Conservation (phyloP, 169 alveolate species). For the Plasmodium coatneyi region DNA sequence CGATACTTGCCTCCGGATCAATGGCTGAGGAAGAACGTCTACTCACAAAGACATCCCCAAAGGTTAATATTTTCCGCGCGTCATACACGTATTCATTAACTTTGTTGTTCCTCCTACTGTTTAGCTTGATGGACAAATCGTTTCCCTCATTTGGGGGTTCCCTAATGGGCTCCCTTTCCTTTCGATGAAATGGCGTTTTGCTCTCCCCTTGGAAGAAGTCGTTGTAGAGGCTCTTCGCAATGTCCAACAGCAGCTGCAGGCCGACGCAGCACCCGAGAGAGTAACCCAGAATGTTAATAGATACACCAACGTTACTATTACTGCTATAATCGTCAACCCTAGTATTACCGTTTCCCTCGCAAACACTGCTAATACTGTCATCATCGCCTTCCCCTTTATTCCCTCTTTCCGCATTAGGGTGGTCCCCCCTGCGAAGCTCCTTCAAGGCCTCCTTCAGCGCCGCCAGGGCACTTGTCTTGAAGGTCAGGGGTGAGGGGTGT, state of each 20-base stretch:
- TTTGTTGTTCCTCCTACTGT: background rate
- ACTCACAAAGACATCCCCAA: constrained; percentile 6
- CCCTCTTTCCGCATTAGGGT: background rate
- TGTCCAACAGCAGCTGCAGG: constrained; percentile 41
- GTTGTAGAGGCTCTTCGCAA: constrained; percentile 70
- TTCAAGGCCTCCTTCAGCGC: constrained; percentile 69
- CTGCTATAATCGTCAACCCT: background rate
- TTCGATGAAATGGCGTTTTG: constrained; percentile 24
- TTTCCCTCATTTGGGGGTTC: constrained; percentile 15
- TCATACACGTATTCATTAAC: constrained; percentile 64
- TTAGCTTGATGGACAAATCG: constrained; percentile 29
- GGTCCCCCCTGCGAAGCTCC: constrained; percentile 7
- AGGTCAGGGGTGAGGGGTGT: constrained; percentile 73
- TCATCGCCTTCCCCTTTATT: background rate
- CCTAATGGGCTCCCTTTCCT: constrained; percentile 35
- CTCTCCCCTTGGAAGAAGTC: constrained; percentile 40
- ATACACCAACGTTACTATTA: background rate
- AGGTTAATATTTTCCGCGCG: constrained; percentile 50
- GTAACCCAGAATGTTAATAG: constrained; percentile 43
- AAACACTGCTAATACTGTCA: background rate
- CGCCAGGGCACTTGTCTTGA: constrained; percentile 58
- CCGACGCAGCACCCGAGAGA: constrained; percentile 68
- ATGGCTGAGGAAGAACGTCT: background rate
- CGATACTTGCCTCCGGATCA: background rate
- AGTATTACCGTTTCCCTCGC: background rate